phyloP scores from a whole-genome alignment of 2,329 filamentous ascomycete species.

The Aspergillus felis region DNA sequence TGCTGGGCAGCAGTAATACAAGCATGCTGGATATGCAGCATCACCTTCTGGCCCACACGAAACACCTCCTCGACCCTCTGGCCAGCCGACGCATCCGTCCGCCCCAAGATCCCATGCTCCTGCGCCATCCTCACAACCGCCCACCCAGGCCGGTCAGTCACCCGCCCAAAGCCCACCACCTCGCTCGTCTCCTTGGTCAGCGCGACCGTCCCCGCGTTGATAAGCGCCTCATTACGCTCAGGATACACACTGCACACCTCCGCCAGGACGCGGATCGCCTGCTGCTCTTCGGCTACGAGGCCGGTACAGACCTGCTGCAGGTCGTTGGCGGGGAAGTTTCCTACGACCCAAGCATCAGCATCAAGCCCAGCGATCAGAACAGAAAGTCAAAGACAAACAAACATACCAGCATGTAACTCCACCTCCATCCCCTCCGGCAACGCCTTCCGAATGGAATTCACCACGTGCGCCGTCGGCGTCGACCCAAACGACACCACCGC shows the following conservation, averaged over 20 bases:
- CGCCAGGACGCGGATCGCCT: conserved; percentile 52
- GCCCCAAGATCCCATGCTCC: conserved; percentile 71
- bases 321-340: conserved; percentile 64
- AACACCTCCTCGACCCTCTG: conserved; percentile 43
- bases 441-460: conserved; percentile 6
- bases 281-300: conserved; percentile 38
- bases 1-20: conserved; percentile 70
- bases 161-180: conserved; percentile 65
- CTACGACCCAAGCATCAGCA: conserved; percentile 1
- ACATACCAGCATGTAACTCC: conserved; percentile 22
- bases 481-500: conserved; percentile 21
- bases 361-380: neutral
- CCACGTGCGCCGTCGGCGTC: conserved; percentile 25
- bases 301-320: conserved; percentile 73
- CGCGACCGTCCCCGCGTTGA: conserved; percentile 67
- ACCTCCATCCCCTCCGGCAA: conserved; percentile 13
- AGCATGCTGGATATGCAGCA: conserved; percentile 75
- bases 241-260: conserved; percentile 68
- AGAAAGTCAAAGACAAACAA: conserved; percentile 1
- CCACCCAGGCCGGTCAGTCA: conserved; percentile 58
- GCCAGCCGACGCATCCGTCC: conserved; percentile 40
- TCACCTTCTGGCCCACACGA: conserved; percentile 61
- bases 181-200: conserved; percentile 69
- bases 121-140: conserved; percentile 69
- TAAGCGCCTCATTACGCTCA: conserved; percentile 58